Evolutionary conservation across 345 rosid species (phyloP).

Genomic region (Rhodomyrtus tomentosa): DNA sequence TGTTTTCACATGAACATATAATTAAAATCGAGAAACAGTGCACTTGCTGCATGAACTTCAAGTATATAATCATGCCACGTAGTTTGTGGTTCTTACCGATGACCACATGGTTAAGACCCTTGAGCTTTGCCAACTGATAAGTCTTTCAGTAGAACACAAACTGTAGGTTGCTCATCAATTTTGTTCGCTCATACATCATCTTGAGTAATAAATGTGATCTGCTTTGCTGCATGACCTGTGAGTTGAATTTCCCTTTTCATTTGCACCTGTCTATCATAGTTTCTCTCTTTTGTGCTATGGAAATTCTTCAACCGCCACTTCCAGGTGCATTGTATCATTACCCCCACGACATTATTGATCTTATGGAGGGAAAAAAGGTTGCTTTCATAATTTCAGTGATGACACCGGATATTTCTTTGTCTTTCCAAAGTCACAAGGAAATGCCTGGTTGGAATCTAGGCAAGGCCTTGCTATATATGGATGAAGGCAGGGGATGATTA

Average conservation of each 20-base stretch:
- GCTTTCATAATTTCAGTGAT: background rate
- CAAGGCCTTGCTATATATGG: background rate
- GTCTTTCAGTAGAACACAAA: background rate
- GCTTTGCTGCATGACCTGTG: background rate
- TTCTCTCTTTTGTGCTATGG: background rate
- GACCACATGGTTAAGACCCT: background rate
- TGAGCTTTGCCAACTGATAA: background rate
- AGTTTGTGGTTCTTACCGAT: background rate
- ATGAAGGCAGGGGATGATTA: background rate
- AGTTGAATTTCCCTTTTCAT: background rate
- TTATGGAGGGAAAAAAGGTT: background rate
- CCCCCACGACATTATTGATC: background rate
- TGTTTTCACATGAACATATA: background rate
- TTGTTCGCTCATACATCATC: background rate
- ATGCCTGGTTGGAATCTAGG: background rate
- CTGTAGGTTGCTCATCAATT: background rate
- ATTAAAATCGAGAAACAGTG: background rate
- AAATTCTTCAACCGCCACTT: background rate
- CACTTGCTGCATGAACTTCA: background rate
- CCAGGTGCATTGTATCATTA: background rate
- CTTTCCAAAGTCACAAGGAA: background rate
- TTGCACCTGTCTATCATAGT: background rate
- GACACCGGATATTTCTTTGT: background rate
- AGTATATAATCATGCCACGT: background rate
- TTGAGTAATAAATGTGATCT: background rate